A percentile compares a stretch with the other conserved stretches of the same genome.
Conservation (phyloP, 768 basidiomycete genomes). For the Russula virescens region DNA sequence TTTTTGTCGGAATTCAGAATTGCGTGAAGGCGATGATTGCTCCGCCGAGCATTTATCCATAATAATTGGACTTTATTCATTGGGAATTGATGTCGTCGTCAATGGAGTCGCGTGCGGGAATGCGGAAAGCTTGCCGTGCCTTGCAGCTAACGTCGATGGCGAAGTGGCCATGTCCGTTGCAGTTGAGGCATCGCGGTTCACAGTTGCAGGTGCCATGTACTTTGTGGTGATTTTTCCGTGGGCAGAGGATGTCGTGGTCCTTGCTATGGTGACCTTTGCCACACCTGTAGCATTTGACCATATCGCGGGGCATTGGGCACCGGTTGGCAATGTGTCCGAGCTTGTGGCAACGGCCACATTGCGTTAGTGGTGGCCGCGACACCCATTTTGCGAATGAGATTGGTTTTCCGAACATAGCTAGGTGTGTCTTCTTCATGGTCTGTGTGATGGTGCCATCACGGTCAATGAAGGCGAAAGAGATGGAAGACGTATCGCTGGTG, state of each 20-base stretch:
- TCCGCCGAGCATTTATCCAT: too few relatives aligned
- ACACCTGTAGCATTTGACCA: background rate
- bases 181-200: too few relatives aligned
- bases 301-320: background rate
- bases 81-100: too few relatives aligned
- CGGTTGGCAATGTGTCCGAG: background rate
- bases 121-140: too few relatives aligned
- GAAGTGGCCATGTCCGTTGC: too few relatives aligned
- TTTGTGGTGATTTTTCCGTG: too few relatives aligned
- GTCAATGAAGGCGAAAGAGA: background rate
- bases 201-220: too few relatives aligned
- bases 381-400: background rate
- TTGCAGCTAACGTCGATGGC: too few relatives aligned
- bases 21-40: background rate
- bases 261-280: too few relatives aligned
- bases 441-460: background rate
- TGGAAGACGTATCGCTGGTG: background rate
- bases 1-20: background rate
- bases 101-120: too few relatives aligned
- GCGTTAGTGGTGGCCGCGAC: background rate
- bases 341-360: background rate
- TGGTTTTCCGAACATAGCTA: background rate
- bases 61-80: too few relatives aligned
- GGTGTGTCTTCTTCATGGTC: background rate
- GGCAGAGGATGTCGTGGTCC: too few relatives aligned